Base-by-base conservation (phyloP, 768 basidiomycete species). In the Hemileccinum impolitum region DNA sequence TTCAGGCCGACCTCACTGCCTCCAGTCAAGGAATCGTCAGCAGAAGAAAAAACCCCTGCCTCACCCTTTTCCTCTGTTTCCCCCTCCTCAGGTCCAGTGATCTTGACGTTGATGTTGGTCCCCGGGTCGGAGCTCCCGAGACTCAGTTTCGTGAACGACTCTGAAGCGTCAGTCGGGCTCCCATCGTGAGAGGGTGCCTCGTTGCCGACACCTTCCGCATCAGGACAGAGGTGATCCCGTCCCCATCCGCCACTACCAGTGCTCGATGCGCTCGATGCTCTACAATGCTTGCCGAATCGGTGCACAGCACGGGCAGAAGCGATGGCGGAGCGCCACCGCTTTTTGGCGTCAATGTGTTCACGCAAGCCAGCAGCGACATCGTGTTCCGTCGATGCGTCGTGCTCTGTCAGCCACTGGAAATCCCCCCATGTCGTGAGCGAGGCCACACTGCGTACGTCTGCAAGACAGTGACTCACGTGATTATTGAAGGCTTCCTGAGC, bases 281-380 rank as follows among this genome's bases (percentile, higher is more conserved):
- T 51, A n/a, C 69, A 55, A 28, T 51, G 55, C 36, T 41, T 66
- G 40, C 66, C 60, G 21, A 69, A 53, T 47, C 68, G 67, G 15
- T 69, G 51, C 28, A 75, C 8, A 17, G 72, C 73, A 15, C 73
- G 71, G n/a, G 78, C 71, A 35, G 72, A 70, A 43, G 66, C 62
- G 57, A 94, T 90, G 13, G 87, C 88, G 2, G 73, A 70, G 43
- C 80, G 77, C 92, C 91, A 94, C 34, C 76, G 76, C 2, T 81
- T 83, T 37, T 76, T 76, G 0, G 90, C 77, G 60, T 90, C 76
- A 68, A 95, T 94, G 72, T 93, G 81, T 28, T 90, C 85, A 28
- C 87, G 86, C 42, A 96, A 72, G 11, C 87, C 89, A 11, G 61
- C 63, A 14, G 70, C 74, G 36, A 96, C 76, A 58, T 97, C 92